Percentiles rank a stretch among this genome's conserved stretches.
phyloP scores from a whole-genome alignment of 345 rosid genomes.

The Stellera chamaejasme region DNA sequence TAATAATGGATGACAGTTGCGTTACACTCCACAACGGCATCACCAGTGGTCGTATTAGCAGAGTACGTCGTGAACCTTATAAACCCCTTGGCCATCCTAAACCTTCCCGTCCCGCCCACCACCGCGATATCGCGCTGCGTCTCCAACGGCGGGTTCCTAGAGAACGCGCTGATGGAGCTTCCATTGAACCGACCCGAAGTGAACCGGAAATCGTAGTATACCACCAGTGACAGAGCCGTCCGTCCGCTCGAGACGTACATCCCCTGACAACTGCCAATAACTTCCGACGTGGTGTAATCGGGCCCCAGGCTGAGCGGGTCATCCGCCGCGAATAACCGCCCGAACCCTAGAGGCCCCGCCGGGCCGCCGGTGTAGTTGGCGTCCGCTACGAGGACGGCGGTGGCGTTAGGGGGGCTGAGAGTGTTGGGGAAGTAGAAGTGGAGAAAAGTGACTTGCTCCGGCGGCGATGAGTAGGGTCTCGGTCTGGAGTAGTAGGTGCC shows the following conservation, averaged over 20 bases:
- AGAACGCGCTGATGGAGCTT: conserved; percentile 22
- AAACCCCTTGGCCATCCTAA: conserved; percentile 21
- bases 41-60: conserved; percentile 3
- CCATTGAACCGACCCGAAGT: conserved; percentile 18
- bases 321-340: conserved; percentile 15
- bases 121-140: conserved; percentile 19
- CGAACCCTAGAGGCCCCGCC: conserved; percentile 7
- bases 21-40: conserved; percentile 14
- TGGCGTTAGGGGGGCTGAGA: neutral
- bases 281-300: conserved; percentile 6
- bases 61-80: conserved; percentile 6
- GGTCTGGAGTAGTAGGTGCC: conserved; percentile 3
- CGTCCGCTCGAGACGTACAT: conserved; percentile 15
- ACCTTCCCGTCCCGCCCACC: conserved; percentile 21
- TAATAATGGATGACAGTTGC: conserved; percentile 9
- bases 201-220: conserved; percentile 18
- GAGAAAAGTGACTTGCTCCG: conserved; percentile 11
- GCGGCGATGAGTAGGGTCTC: neutral
- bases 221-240: conserved; percentile 1
- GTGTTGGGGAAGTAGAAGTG: conserved; percentile 1
- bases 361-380: neutral
- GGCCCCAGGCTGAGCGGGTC: conserved; percentile 21
- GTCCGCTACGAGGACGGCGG: neutral
- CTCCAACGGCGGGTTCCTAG: conserved; percentile 15
- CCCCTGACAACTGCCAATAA: conserved; percentile 20